These are phyloP conservation scores for Nakaseomyces kungkrabaensis DNA, from an alignment of 1,139 yeast genomes.

Conservation along the genomic window DNA sequence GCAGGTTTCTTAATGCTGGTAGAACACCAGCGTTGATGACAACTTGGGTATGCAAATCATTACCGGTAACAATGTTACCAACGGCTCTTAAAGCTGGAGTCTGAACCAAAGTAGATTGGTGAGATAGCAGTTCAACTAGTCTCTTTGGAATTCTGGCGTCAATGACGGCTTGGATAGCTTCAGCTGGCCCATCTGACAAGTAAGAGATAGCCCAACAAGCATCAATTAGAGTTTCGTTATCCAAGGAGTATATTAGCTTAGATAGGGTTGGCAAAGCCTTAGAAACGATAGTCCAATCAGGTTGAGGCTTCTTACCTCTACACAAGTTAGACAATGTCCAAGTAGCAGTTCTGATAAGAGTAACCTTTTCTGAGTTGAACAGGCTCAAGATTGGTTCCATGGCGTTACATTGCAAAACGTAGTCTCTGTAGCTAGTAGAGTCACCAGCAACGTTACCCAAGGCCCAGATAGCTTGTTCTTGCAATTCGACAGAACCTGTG, in stretches of 20 bases:
- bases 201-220: constrained; percentile 99
- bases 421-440: constrained; percentile 80
- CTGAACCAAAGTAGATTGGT: constrained; percentile 78
- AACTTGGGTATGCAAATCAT: constrained; percentile 88
- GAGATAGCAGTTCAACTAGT: constrained; percentile 79
- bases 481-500: constrained; percentile 79
- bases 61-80: constrained; percentile 96
- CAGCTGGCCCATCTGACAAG: constrained; percentile 83
- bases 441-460: constrained; percentile 98
- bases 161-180: constrained; percentile 92
- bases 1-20: constrained; percentile 70
- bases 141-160: constrained; percentile 94
- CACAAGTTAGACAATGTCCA: constrained; percentile 97
- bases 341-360: constrained; percentile 89
- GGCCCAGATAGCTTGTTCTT: constrained; percentile 99
- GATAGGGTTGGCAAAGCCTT: constrained; percentile 88
- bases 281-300: constrained; percentile 83
- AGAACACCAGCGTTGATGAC: constrained; percentile 91
- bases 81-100: constrained; percentile 96
- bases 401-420: constrained; percentile 74
- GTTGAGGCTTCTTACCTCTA: constrained; percentile 93
- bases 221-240: constrained; percentile 87
- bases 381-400: constrained; percentile 78
- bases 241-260: constrained; percentile 79
- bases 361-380: constrained; percentile 72